Evolutionary conservation across 1,284 basidiomycete species (phyloP).

Genomic region (Crepidotus sp.): DNA sequence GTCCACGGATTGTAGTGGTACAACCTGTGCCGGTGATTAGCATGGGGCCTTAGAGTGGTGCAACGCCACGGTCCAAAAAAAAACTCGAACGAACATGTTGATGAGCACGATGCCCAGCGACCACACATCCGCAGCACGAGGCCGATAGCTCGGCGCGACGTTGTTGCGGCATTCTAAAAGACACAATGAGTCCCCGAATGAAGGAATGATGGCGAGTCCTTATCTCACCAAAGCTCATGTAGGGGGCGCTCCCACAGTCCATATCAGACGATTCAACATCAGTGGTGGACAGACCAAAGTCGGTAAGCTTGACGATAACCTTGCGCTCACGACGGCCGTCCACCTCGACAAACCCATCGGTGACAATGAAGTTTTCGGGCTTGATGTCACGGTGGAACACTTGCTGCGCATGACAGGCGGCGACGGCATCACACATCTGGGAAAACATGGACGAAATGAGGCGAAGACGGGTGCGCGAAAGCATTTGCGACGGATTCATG

Average conservation of each 20-base stretch:
- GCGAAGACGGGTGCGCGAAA: conserved; percentile 80
- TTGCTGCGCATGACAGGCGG: conserved; percentile 87
- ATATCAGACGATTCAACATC: conserved; percentile 88
- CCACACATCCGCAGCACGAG: conserved; percentile 96
- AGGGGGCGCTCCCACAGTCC: conserved; percentile 97
- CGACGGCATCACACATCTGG: conserved; percentile 96
- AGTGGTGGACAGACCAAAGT: conserved; percentile 93
- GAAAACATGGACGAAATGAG: conserved; percentile 95
- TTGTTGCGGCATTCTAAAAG: conserved; percentile 94
- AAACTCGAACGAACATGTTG: conserved; percentile 67
- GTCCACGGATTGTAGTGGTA: conserved; percentile 99
- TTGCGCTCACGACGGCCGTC: conserved; percentile 60
- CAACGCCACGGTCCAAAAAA: conserved; percentile 10
- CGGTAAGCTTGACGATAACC: conserved; percentile 87
- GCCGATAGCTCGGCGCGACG: conserved; percentile 85
- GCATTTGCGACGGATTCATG: conserved; percentile 72
- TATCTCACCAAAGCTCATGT: conserved; percentile 90
- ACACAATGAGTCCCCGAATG: conserved; percentile 15
- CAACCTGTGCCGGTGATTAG: conserved; percentile 44
- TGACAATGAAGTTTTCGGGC: conserved; percentile 93
- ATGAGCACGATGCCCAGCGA: conserved; percentile 97
- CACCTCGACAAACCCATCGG: conserved; percentile 59
- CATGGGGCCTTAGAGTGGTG: conserved; percentile 15
- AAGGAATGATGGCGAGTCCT: conserved; percentile 5
- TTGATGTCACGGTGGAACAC: conserved; percentile 98